These are phyloP conservation scores for Yamadazyma songkhlaensis DNA, from an alignment of 1,139 yeast genomes.

Conservation along the genomic window DNA sequence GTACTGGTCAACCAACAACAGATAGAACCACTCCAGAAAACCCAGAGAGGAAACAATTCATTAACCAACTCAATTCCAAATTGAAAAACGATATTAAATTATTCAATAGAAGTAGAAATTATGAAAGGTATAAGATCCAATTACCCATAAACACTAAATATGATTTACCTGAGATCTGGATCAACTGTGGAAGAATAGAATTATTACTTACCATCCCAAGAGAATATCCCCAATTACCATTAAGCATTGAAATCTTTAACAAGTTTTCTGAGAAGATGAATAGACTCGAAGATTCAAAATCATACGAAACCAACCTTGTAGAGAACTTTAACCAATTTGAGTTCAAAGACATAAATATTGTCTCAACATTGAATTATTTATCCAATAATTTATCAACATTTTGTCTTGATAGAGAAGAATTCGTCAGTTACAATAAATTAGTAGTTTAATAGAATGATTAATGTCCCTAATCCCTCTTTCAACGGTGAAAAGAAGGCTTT, in stretches of 20 bases:
- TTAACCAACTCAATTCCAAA: slow-evolving; percentile 24
- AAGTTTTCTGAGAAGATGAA: slow-evolving; percentile 23
- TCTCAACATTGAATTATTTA: slow-evolving; percentile 27
- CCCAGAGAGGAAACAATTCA: slow-evolving; percentile 16
- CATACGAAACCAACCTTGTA: slow-evolving; percentile 23
- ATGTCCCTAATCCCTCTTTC: too few relatives aligned
- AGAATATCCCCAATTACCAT: slow-evolving; percentile 18
- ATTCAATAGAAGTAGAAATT: slow-evolving; percentile 23
- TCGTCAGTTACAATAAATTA: slow-evolving; percentile 10
- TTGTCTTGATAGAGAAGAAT: slow-evolving; percentile 17
- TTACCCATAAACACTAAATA: slow-evolving; percentile 14
- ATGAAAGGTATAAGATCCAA: slow-evolving; percentile 23
- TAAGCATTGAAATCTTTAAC: slow-evolving; percentile 20
- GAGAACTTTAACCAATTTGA: slow-evolving; percentile 18
- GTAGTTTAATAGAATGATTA: not conserved
- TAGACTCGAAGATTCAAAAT: slow-evolving; percentile 16
- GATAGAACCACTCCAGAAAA: slow-evolving; percentile 7
- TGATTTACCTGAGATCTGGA: slow-evolving; percentile 22
- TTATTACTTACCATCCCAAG: slow-evolving; percentile 21
- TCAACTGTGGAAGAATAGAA: slow-evolving; percentile 16
- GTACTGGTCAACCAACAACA: not conserved
- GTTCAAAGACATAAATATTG: slow-evolving; percentile 18
- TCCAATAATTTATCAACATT: slow-evolving; percentile 26
- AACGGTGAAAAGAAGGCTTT: too few relatives aligned
- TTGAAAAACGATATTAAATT: slow-evolving; percentile 21